Evolutionary conservation across 2,329 filamentous ascomycete species (phyloP), one percentile per base, ranked within the genome.

Genomic region (Pestalotiopsis sp.): DNA sequence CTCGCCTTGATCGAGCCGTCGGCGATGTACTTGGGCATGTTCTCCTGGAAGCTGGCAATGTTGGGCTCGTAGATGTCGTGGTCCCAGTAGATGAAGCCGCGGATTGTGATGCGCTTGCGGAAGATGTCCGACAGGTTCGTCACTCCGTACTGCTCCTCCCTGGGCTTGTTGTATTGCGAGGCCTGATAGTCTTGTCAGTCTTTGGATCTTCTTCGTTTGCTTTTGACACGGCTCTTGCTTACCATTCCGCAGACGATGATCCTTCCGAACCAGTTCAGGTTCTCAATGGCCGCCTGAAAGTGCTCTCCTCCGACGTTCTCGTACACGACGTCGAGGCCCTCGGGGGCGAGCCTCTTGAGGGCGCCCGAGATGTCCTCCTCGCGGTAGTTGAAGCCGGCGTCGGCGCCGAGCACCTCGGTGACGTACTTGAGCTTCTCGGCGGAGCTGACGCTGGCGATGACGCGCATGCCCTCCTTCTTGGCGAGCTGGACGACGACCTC

Each of bases 61-160:
- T 65, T 65, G 11, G 20, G 45, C 7, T 20, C n/a, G 25, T 38
- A 65, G 49, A 65, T 57, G 31, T 65, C 41, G 64, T 65, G 64
- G 27, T 65, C 64, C 64, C 64, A 65, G 64, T 65, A 65, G 64
- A 65, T 65, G 64, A 65, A 65, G 14, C 64, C 64, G 11, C 41
- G 38, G 64, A 65, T 65, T 2, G 23, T 49, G 41, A 65, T 65
- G 41, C 64, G 64, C 20, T 38, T 27, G 41, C 64, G 64, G 64
- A 65, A 65, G 52, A 65, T 65, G 4, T 65, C 64, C 13, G 64
- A 65, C 23, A 65, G 52, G 64, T 65, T 65, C 5, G 64, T 65
- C 11, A 65, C 64, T 27, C 64, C 64, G 27, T 65, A 65, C 45
- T 65, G 64, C 45, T 65, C 45, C 64, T 65, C 64, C 17, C 13